Evolutionary conservation across 345 rosid genomes (phyloP).

Genomic region (sweet orange (Citrus sinensis)): DNA sequence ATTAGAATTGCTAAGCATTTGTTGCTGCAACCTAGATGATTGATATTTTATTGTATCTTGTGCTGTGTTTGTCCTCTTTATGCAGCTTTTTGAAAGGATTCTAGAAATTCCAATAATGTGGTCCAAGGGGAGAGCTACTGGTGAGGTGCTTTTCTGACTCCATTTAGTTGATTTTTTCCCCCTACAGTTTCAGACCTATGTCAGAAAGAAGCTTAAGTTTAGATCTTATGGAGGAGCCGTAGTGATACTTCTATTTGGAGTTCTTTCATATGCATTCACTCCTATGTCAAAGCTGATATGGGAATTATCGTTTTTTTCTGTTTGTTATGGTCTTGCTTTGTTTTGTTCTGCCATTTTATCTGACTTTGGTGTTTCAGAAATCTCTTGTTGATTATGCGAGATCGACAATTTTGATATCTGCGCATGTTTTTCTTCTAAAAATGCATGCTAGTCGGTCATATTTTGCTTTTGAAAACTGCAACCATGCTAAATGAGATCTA

Average conservation of each 20-base stretch:
- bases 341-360: not conserved
- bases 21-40: not conserved
- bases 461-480: not conserved
- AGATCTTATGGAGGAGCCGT: not conserved
- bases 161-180: not conserved
- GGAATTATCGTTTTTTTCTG: not conserved
- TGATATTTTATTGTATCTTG: constrained; percentile 7
- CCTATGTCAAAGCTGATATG: not conserved
- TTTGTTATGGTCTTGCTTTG: not conserved
- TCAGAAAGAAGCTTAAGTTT: not conserved
- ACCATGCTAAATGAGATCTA: not conserved
- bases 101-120: constrained; percentile 85
- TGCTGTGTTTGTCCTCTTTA: constrained; percentile 11
- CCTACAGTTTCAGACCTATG: not conserved
- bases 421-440: not conserved
- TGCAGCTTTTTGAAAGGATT: constrained; percentile 90
- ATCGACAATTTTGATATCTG: not conserved
- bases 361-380: constrained; percentile 2
- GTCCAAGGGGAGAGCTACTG: constrained; percentile 95
- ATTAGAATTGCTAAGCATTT: not conserved
- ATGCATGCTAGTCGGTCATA: not conserved
- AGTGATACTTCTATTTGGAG: not conserved
- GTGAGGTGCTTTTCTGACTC: constrained; percentile 97
- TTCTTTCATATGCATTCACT: constrained; percentile 4
- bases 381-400: not conserved